These are phyloP conservation scores for Eimeria brunetti DNA, from an alignment of 169 alveolate genomes.

Conservation along the genomic window DNA sequence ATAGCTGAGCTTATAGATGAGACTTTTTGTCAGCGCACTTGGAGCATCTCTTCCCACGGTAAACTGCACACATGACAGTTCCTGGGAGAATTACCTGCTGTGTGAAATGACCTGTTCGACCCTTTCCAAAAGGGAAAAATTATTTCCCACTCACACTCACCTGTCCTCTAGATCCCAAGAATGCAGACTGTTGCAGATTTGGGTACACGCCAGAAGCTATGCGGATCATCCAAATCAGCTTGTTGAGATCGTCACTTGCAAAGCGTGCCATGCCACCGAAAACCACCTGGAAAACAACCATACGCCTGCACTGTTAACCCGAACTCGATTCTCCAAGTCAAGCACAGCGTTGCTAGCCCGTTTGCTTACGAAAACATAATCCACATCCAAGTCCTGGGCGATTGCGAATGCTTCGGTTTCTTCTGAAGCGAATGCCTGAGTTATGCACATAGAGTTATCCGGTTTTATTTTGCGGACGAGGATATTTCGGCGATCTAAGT, in stretches of 20 bases:
- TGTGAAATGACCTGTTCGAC: neutral
- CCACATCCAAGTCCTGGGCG: constrained; percentile 95
- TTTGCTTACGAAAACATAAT: constrained; percentile 93
- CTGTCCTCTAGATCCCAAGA: constrained; percentile 82
- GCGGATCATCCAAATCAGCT: constrained; percentile 98
- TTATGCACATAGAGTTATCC: neutral
- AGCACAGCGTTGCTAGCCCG: neutral
- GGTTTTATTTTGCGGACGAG: neutral
- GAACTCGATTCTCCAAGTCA: neutral
- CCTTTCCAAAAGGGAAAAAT: neutral
- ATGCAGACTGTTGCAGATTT: constrained; percentile 83
- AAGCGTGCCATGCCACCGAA: constrained; percentile 98
- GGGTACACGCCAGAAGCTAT: constrained; percentile 98
- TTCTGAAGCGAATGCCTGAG: constrained; percentile 93
- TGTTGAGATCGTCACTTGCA: constrained; percentile 98
- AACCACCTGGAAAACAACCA: constrained; percentile 86
- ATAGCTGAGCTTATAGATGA: constrained; percentile 96
- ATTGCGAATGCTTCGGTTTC: constrained; percentile 97
- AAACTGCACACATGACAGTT: constrained; percentile 84
- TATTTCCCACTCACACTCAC: constrained; percentile 26
- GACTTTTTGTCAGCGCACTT: constrained; percentile 92
- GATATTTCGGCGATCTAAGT: neutral
- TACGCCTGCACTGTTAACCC: neutral
- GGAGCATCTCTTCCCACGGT: constrained; percentile 96
- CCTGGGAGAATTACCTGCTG: neutral